Evolutionary conservation across 2,329 filamentous ascomycete species (phyloP).

Genomic region (Penicillium sp.): DNA sequence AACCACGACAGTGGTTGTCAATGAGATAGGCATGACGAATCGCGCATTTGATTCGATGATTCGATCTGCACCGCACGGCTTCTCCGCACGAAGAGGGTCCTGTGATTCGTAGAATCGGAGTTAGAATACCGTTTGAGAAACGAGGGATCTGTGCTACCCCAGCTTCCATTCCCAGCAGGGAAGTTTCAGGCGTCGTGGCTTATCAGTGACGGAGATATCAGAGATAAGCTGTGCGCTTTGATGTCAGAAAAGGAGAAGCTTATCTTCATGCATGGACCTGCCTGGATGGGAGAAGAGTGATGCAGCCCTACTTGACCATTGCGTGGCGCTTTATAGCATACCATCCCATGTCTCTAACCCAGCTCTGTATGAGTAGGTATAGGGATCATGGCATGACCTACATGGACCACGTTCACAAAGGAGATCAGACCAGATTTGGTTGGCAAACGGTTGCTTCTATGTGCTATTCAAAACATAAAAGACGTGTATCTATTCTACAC

Average conservation of each 20-base stretch:
- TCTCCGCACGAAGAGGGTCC: slow-evolving; percentile 8
- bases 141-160: slow-evolving; percentile 10
- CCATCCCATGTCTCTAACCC: not conserved
- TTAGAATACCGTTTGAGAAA: slow-evolving; percentile 8
- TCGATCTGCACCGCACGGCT: slow-evolving; percentile 1
- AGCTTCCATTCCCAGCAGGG: slow-evolving; percentile 23
- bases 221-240: slow-evolving; percentile 9
- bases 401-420: slow-evolving; percentile 4
- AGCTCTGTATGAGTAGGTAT: not conserved
- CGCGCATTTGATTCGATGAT: not conserved
- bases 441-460: slow-evolving; percentile 28
- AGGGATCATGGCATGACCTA: no score
- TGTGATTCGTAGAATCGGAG: slow-evolving; percentile 17
- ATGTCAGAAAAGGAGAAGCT: slow-evolving; percentile 9
- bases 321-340: not conserved
- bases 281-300: slow-evolving; percentile 17
- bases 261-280: slow-evolving; percentile 23
- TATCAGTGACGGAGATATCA: slow-evolving; percentile 10
- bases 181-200: slow-evolving; percentile 23
- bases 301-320: not conserved
- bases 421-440: slow-evolving; percentile 3
- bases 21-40: not conserved
- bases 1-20: not conserved
- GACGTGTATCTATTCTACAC: slow-evolving; percentile 40
- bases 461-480: slow-evolving; percentile 31